Evolutionary conservation across 768 basidiomycete species (phyloP).

Genomic region (Rhizopogon sp.): DNA sequence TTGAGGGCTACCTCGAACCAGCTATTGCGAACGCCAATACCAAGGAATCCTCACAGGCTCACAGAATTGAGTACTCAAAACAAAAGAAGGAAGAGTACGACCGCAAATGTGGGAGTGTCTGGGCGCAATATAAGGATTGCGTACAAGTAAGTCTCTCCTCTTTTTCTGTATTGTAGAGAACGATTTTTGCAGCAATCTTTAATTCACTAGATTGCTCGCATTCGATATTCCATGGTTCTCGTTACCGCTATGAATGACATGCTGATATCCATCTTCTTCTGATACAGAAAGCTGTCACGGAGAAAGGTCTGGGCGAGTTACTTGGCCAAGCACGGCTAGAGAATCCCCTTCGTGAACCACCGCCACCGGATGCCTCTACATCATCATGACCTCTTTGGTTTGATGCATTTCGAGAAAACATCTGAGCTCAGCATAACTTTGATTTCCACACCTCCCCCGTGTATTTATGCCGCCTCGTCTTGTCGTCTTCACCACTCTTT

Average conservation of each 20-base stretch:
- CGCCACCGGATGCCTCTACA: conserved; percentile 27
- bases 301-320: conserved; percentile 69
- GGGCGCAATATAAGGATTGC: conserved; percentile 76
- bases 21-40: conserved; percentile 40
- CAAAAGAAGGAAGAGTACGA: conserved; percentile 88
- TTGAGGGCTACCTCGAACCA: conserved; percentile 93
- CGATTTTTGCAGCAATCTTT: background rate
- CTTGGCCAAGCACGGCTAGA: conserved; percentile 78
- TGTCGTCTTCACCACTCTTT: no score
- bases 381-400: background rate
- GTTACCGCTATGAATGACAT: background rate
- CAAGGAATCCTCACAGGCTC: conserved; percentile 33
- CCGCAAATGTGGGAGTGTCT: conserved; percentile 75
- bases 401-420: no score
- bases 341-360: conserved; percentile 65
- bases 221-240: background rate
- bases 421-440: no score
- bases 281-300: conserved; percentile 69
- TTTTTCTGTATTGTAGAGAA: background rate
- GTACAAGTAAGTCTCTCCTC: conserved; percentile 58
- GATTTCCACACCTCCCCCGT: no score
- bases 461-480: no score
- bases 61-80: conserved; percentile 59
- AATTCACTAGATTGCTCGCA: background rate
- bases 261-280: background rate